Conservation (phyloP, 352 stramenopile genomes). For the Pythium biforme region DNA sequence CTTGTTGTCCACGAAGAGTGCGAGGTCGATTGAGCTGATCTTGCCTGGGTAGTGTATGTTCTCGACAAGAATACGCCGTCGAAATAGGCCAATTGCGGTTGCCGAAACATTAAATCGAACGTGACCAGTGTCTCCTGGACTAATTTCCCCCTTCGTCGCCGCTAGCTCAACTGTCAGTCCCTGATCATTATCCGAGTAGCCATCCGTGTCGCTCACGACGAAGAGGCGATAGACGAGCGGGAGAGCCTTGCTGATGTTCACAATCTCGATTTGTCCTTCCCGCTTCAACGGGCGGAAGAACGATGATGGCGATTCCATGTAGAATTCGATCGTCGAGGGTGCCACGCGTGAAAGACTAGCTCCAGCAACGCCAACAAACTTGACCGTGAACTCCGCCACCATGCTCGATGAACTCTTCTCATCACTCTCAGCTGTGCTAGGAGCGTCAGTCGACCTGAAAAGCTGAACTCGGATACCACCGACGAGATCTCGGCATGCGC, state of each 20-base stretch:
- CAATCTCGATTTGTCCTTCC: conserved; percentile 70
- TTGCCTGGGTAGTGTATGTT: conserved; percentile 83
- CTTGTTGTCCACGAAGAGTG: conserved; percentile 82
- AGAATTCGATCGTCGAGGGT: conserved; percentile 71
- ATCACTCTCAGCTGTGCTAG: conserved; percentile 26
- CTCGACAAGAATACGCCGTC: conserved; percentile 77
- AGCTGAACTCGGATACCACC: conserved; percentile 87
- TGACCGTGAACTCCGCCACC: conserved; percentile 85
- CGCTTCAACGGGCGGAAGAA: conserved; percentile 27
- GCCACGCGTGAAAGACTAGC: conserved; percentile 74
- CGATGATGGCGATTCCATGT: conserved; percentile 59
- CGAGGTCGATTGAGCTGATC: conserved; percentile 71
- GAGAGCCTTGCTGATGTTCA: conserved; percentile 81
- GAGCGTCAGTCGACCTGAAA: conserved; percentile 34
- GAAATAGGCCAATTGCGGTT: conserved; percentile 74
- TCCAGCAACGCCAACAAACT: conserved; percentile 83
- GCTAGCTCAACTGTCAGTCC: conserved; percentile 65
- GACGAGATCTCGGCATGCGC: conserved; percentile 73
- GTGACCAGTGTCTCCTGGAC: conserved; percentile 45
- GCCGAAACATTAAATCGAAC: conserved; percentile 69
- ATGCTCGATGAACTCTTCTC: conserved; percentile 59
- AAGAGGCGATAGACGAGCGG: conserved; percentile 76
- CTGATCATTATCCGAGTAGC: conserved; percentile 79
- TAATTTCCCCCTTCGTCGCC: conserved; percentile 72
- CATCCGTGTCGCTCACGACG: conserved; percentile 53